Evolutionary conservation across 345 rosid genomes (phyloP).

Genomic region (Eucalyptus victrix): DNA sequence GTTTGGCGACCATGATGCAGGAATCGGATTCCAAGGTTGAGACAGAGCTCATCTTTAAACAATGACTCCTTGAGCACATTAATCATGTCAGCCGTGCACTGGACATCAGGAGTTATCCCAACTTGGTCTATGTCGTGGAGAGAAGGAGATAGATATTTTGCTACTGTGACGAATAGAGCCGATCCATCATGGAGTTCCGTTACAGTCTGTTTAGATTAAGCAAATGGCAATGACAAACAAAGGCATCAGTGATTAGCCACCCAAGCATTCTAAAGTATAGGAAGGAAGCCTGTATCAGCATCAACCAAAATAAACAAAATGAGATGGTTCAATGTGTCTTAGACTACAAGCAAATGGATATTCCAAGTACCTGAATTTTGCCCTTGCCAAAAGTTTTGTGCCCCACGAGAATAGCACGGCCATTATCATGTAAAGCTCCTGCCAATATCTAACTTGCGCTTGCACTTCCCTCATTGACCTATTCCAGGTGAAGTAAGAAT

Average conservation of each 20-base stretch:
- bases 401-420: too few relatives aligned
- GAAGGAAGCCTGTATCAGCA: not conserved
- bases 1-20: slow-evolving; percentile 87
- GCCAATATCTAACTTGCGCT: too few relatives aligned
- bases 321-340: not conserved
- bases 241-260: not conserved
- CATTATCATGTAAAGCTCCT: too few relatives aligned
- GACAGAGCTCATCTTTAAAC: slow-evolving; percentile 19
- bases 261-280: not conserved
- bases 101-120: slow-evolving; percentile 72
- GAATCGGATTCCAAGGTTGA: slow-evolving; percentile 73
- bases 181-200: slow-evolving; percentile 81
- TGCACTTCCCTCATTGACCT: too few relatives aligned
- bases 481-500: too few relatives aligned
- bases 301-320: not conserved
- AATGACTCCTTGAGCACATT: slow-evolving; percentile 31
- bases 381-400: too few relatives aligned
- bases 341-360: not conserved
- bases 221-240: not conserved
- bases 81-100: slow-evolving; percentile 61
- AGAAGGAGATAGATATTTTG: slow-evolving; percentile 81
- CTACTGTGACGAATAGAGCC: slow-evolving; percentile 70
- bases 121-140: slow-evolving; percentile 77
- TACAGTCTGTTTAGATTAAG: slow-evolving; percentile 34
- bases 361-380: too few relatives aligned